Percentiles rank a stretch among this genome's conserved stretches.
Evolutionary conservation across 805 yeast species (phyloP).

Genomic region (Wickerhamiella nectarea): DNA sequence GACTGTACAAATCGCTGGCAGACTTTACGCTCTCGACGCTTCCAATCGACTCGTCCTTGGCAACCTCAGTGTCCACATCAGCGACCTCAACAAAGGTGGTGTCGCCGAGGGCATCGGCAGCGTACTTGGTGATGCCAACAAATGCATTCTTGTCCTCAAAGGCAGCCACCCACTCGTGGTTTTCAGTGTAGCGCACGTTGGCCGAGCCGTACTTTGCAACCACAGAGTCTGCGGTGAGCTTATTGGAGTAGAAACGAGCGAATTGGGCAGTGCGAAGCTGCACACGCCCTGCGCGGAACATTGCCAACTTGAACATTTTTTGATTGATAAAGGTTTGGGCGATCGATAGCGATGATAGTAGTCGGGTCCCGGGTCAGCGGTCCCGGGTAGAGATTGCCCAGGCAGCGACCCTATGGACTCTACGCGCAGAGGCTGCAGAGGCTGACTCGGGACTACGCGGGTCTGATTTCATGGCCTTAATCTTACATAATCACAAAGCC

Average conservation of each 20-base stretch:
- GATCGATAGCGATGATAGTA: too few species aligned
- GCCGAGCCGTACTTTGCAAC: constrained; percentile 24
- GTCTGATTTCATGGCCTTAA: too few species aligned
- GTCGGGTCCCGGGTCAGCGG: too few species aligned
- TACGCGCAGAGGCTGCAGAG: too few species aligned
- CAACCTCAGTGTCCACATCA: constrained; percentile 47
- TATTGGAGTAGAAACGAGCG: constrained; percentile 22
- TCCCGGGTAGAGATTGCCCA: neutral
- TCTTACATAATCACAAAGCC: neutral
- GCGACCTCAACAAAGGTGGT: constrained; percentile 90
- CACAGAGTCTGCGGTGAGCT: constrained; percentile 21
- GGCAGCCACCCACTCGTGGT: constrained; percentile 91
- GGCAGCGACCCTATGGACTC: too few species aligned
- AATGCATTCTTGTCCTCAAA: constrained; percentile 70
- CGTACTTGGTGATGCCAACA: constrained; percentile 86
- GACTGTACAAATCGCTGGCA: constrained; percentile 85
- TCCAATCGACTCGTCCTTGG: constrained; percentile 72
- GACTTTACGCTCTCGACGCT: constrained; percentile 91
- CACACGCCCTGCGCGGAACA: neutral
- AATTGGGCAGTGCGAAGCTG: neutral
- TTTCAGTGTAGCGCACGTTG: constrained; percentile 46
- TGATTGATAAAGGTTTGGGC: too few species aligned
- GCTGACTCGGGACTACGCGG: too few species aligned
- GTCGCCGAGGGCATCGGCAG: constrained; percentile 93
- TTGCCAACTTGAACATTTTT: too few species aligned